phyloP scores from a whole-genome alignment of 2,329 filamentous ascomycete genomes.

The Cadophora gregata region DNA sequence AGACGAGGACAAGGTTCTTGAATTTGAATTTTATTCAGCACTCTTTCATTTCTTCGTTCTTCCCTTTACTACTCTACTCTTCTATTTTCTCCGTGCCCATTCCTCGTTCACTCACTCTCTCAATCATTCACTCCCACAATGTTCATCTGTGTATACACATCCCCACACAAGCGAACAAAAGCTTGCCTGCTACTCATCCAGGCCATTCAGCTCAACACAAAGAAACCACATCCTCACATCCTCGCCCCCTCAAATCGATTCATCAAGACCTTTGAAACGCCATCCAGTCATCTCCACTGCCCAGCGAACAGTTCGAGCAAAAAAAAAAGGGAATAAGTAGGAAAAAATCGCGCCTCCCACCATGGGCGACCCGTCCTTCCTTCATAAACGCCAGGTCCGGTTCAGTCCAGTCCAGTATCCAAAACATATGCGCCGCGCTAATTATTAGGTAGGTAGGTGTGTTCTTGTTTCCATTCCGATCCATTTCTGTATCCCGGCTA shows the following conservation, averaged over 20 bases:
- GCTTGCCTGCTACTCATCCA: not conserved
- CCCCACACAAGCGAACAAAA: not conserved
- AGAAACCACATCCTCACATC: not conserved
- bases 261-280: not conserved
- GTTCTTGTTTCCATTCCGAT: constrained; percentile 9
- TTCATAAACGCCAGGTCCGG: constrained; percentile 20
- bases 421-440: constrained; percentile 31
- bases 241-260: not conserved
- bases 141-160: not conserved
- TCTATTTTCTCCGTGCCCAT: too few relatives aligned
- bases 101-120: too few relatives aligned
- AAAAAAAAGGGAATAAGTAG: not conserved
- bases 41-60: too few relatives aligned
- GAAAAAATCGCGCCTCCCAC: not conserved
- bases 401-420: constrained; percentile 12
- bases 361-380: not conserved
- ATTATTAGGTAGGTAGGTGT: constrained; percentile 29
- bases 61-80: too few relatives aligned
- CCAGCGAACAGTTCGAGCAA: too few relatives aligned
- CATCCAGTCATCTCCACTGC: not conserved
- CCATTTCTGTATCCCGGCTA: not conserved
- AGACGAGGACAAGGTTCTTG: too few relatives aligned
- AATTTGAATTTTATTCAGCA: too few relatives aligned
- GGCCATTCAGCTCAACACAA: not conserved
- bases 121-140: too few relatives aligned